Percentiles rank a stretch among this genome's conserved stretches.
Conservation (phyloP, 495 filamentous ascomycete species). For the Pseudotulostoma volvatum region DNA sequence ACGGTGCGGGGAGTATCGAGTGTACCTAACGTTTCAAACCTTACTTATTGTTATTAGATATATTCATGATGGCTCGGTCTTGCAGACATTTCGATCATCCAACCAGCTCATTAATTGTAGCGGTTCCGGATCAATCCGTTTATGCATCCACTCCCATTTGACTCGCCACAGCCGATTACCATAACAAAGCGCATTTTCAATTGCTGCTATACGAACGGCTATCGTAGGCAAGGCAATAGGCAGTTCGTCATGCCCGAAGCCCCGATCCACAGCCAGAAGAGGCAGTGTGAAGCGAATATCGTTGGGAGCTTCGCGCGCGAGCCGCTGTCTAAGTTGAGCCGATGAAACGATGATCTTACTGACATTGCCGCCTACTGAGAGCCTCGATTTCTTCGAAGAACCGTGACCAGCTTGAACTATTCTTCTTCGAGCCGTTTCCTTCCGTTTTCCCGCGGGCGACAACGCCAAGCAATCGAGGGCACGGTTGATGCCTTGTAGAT, state of each 20-base stretch:
- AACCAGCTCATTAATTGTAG: conserved; percentile 22
- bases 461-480: too few relatives aligned
- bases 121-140: conserved; percentile 23
- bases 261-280: conserved; percentile 9
- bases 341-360: too few relatives aligned
- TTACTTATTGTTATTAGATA: too few relatives aligned
- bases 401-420: too few relatives aligned
- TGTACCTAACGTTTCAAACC: too few relatives aligned
- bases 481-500: conserved; percentile 21
- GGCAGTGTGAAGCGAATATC: conserved; percentile 25
- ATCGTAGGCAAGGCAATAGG: conserved; percentile 4
- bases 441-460: too few relatives aligned
- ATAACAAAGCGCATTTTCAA: background rate
- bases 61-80: too few relatives aligned
- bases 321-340: conserved; percentile 1
- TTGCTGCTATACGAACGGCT: background rate
- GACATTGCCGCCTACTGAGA: too few relatives aligned
- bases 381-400: too few relatives aligned
- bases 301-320: conserved; percentile 15
- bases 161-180: conserved; percentile 3
- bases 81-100: too few relatives aligned
- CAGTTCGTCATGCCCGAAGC: background rate
- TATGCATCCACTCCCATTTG: conserved; percentile 30
- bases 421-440: too few relatives aligned
- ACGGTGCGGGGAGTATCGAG: too few relatives aligned